Evolutionary conservation across 192 early-diverging fungal species (phyloP).

Genomic region (Chytriomyces hyalinus): DNA sequence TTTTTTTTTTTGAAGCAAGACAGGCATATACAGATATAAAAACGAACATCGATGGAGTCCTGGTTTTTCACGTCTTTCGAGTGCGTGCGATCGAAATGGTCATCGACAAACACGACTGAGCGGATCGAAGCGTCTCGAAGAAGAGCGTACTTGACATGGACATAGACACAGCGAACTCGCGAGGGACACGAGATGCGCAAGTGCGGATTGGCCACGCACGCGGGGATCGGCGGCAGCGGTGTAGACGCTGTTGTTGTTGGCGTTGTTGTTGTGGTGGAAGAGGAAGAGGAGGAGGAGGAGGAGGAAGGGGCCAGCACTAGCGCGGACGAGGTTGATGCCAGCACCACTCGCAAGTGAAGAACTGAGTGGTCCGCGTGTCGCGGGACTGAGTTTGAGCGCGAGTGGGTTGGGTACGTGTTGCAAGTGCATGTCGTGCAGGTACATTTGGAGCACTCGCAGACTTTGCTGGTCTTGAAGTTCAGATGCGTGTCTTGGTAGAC

Average conservation of each 20-base stretch:
- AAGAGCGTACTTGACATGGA: slow-evolving; percentile 23
- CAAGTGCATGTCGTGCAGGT: slow-evolving; percentile 18
- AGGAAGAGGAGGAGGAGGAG: neutral
- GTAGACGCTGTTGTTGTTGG: neutral
- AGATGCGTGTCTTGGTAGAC: no score
- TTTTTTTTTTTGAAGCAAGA: no score
- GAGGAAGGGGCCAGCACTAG: neutral
- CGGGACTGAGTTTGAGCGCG: neutral
- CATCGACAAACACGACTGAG: slow-evolving; percentile 14
- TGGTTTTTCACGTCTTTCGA: neutral
- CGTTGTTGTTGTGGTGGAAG: neutral
- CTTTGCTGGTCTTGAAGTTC: neutral
- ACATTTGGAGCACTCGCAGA: slow-evolving; percentile 32
- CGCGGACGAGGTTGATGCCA: neutral
- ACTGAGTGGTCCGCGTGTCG: no score
- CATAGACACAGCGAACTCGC: slow-evolving; percentile 16
- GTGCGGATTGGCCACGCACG: slow-evolving; percentile 6
- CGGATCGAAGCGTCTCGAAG: neutral
- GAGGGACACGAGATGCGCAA: slow-evolving; percentile 10
- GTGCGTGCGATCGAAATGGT: neutral
- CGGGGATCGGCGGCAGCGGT: neutral
- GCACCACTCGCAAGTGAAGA: neutral
- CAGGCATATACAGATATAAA: neutral
- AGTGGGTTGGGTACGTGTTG: slow-evolving; percentile 3
- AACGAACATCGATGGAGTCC: neutral